Base-by-base conservation (phyloP, 495 filamentous ascomycete genomes). In the Neurospora intermedia region DNA sequence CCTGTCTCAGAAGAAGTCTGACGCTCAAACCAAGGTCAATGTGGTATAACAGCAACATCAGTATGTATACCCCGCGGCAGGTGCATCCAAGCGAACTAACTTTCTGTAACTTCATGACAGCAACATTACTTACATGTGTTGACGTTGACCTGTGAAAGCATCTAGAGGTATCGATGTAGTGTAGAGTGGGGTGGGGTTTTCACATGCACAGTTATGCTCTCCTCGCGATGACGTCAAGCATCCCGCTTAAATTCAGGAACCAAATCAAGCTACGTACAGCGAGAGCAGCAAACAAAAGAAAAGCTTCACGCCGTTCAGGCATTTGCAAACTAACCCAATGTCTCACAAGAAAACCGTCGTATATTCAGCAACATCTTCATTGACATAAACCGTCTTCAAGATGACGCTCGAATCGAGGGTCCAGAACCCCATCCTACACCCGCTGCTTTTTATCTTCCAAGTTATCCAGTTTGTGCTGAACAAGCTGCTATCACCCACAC, bases 401-500 rank as follows among this genome's bases (percentile, higher is more conserved):
- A 75, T 75, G 74, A 15, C 45, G 15, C 66, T 54, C 62, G 20
- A 62, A 35, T 73, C 71, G 45, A 35, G 45, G 43, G 27, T 39
- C 1, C 70, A 74, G 59, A 77, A 75, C 74, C 75, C 76, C 13
- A 40, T 78, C 35, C 62, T 81, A 27, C 83, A 87, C 71, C 85
- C 84, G 2, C 72, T 92, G 43, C 83, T 85, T 31, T 89, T 90
- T 78, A 71, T 92, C 71, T 95, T 90, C 79, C 80, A 89, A 66
- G 71, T 93, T 39, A 77, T 92, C 45, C 92, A 96, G 84, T 88
- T 84, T 78, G 69, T 93, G 10, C 79, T 92, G 38, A 85, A 86
- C 78, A 87, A 85, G 74, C 70, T 94, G 59, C 88, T 96, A 72
- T 88, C 92, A 0, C 92, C 93, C 0, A 82, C 80, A 3, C 91